phyloP scores from a whole-genome alignment of 2,329 filamentous ascomycete species.

The Diplodia scrobiculata region DNA sequence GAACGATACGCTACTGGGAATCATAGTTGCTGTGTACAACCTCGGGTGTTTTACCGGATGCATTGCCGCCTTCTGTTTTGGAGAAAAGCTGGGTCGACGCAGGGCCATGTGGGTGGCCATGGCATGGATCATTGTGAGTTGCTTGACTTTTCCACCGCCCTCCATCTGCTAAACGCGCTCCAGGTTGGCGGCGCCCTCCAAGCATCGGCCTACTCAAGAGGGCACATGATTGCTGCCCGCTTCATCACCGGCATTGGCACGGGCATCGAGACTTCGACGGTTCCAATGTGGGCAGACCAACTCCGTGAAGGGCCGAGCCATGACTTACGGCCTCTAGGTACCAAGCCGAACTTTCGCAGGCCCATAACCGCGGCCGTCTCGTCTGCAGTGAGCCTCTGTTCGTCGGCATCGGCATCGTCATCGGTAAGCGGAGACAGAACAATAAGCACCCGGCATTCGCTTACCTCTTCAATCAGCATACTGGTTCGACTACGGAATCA shows the following conservation, averaged over 20 bases:
- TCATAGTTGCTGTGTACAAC: slow-evolving; percentile 56
- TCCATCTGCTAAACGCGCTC: background rate
- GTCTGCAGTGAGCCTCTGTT: slow-evolving; percentile 58
- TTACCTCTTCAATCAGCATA: slow-evolving; percentile 47
- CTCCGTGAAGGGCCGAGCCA: too few species aligned
- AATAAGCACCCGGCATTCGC: background rate
- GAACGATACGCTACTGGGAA: slow-evolving; percentile 50
- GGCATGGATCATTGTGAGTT: slow-evolving; percentile 27
- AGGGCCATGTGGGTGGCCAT: slow-evolving; percentile 42
- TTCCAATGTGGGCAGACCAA: slow-evolving; percentile 45
- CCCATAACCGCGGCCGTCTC: slow-evolving; percentile 61
- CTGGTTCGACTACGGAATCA: slow-evolving; percentile 54
- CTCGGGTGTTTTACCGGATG: slow-evolving; percentile 51
- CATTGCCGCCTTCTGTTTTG: slow-evolving; percentile 43
- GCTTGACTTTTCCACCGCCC: too few species aligned
- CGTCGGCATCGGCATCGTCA: slow-evolving; percentile 54
- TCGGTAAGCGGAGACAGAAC: slow-evolving; percentile 30
- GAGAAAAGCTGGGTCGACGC: slow-evolving; percentile 49
- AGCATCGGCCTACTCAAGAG: slow-evolving; percentile 18
- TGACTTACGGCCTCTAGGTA: slow-evolving; percentile 36
- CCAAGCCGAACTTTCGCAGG: slow-evolving; percentile 56
- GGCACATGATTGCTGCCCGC: slow-evolving; percentile 56
- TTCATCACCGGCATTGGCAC: slow-evolving; percentile 58
- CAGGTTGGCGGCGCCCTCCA: slow-evolving; percentile 26
- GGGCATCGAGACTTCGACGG: slow-evolving; percentile 58